Evolutionary conservation across 257 asterid species (phyloP), one percentile per base, ranked within the genome.

Genomic region (Solanum microdontum): DNA sequence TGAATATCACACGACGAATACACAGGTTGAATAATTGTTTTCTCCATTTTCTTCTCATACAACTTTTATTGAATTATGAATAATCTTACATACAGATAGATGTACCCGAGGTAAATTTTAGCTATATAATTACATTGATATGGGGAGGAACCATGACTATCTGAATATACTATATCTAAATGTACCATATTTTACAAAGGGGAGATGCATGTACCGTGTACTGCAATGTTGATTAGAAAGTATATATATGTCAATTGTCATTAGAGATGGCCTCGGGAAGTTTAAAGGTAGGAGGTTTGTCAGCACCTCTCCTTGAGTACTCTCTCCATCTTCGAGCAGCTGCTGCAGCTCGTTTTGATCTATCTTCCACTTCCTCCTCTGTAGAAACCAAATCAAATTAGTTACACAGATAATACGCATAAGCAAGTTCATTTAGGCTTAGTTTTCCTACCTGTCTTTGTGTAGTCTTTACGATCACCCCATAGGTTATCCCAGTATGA

Each of bases 321-420:
- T 97, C 99, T 89, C 99, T 93, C 99, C 99, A 97, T 90, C 98
- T 90, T 32, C 98, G 97, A 86, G 99, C 92, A 33, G 99, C 99
- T 15, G 98, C 98, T 12, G 99, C 99, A 45, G 98, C 96, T 90
- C 97, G 92, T 32, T 91, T 90, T 6, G 96, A 94, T 90, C 97
- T 90, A 92, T 97, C 98, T 70, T 92, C 92, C 83, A 89, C 93
- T 87, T 93, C 94, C 87, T 93, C 98, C 89, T 95, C 99, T 94
- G 96, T 87, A 89, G 83, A 86, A 75, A 86, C 77, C 11, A 0
- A 75, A 43, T 45, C 72, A 70, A 28, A 70, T 70, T 13, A 43
- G 68, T 2, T 7, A 34, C 21, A 2, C 24, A 32, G 58, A n/a
- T 23, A n/a, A 8, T 13, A 40, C 14, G 34, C 37, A 23, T 6